Conservation (phyloP, 2,329 filamentous ascomycete genomes). For the Chrysoporthe cubensis region DNA sequence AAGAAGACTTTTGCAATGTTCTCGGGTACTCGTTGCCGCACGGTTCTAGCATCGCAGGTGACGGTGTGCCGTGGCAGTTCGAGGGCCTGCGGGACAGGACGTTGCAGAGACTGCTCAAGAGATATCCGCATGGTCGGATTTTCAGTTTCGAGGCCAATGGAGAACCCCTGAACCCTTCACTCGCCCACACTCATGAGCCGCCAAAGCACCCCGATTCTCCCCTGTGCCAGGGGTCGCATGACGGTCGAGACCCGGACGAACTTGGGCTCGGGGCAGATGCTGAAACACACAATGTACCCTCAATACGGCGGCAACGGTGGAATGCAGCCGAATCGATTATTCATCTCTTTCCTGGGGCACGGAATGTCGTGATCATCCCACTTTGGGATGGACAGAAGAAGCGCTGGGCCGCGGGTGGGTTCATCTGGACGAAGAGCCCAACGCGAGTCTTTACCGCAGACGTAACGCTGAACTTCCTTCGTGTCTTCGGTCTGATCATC, state of each 20-base stretch:
- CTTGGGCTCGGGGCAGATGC: not conserved
- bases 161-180: conserved; percentile 14
- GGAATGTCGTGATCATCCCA: conserved; percentile 52
- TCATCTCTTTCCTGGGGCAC: conserved; percentile 45
- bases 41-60: conserved; percentile 39
- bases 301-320: conserved; percentile 25
- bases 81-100: conserved; percentile 43
- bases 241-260: conserved; percentile 2
- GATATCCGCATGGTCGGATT: conserved; percentile 50
- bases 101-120: conserved; percentile 45
- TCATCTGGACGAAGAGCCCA: conserved; percentile 51
- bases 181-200: conserved; percentile 33
- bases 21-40: conserved; percentile 45
- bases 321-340: conserved; percentile 40
- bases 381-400: conserved; percentile 47
- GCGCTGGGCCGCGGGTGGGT: conserved; percentile 53
- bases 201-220: conserved; percentile 9
- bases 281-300: conserved; percentile 7
- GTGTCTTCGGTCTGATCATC: conserved; percentile 56
- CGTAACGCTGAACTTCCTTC: conserved; percentile 55
- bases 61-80: conserved; percentile 26
- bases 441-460: conserved; percentile 49
- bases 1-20: conserved; percentile 36
- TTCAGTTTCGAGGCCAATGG: conserved; percentile 49
- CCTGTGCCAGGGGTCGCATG: conserved; percentile 12